Conservation (phyloP, 495 filamentous ascomycete species). For the Neurospora africana region DNA sequence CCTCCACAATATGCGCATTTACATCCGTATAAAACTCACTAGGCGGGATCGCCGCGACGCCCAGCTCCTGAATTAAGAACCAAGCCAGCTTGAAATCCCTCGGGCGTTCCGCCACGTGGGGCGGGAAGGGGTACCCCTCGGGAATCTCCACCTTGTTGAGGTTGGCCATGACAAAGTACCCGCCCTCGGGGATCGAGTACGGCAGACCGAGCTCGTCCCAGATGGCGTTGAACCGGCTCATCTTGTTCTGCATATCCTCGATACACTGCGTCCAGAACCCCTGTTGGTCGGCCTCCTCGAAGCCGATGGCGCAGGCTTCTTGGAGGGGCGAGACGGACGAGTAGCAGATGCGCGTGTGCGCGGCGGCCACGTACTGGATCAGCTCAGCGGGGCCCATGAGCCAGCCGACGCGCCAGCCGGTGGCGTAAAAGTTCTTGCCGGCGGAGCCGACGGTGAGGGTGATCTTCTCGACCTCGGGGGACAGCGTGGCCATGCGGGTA, state of each 20-base stretch:
- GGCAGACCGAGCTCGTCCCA: constrained; percentile 84
- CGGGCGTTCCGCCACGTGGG: constrained; percentile 73
- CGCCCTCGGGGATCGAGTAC: constrained; percentile 88
- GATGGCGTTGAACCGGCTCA: constrained; percentile 73
- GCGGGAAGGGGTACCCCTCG: constrained; percentile 71
- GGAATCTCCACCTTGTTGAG: constrained; percentile 76
- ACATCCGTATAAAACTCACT: constrained; percentile 88
- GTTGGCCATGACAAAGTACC: constrained; percentile 94
- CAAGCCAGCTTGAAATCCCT: constrained; percentile 89
- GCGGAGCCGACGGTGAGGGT: constrained; percentile 91
- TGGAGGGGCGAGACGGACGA: constrained; percentile 86
- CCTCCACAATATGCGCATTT: constrained; percentile 77
- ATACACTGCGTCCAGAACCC: constrained; percentile 85
- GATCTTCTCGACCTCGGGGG: constrained; percentile 71
- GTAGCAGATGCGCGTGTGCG: constrained; percentile 95
- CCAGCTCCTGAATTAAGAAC: constrained; percentile 94
- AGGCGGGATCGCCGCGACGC: constrained; percentile 90
- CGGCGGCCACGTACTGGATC: constrained; percentile 84
- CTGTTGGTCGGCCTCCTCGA: constrained; percentile 75
- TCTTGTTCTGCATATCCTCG: constrained; percentile 80
- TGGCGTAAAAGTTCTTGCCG: constrained; percentile 96
- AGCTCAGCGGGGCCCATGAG: constrained; percentile 80
- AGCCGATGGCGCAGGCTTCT: constrained; percentile 91
- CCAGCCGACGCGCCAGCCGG: constrained; percentile 92
- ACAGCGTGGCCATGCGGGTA: constrained; percentile 80